Base-by-base conservation (phyloP, 129 eudicot genomes). In the Apium graveolens region DNA sequence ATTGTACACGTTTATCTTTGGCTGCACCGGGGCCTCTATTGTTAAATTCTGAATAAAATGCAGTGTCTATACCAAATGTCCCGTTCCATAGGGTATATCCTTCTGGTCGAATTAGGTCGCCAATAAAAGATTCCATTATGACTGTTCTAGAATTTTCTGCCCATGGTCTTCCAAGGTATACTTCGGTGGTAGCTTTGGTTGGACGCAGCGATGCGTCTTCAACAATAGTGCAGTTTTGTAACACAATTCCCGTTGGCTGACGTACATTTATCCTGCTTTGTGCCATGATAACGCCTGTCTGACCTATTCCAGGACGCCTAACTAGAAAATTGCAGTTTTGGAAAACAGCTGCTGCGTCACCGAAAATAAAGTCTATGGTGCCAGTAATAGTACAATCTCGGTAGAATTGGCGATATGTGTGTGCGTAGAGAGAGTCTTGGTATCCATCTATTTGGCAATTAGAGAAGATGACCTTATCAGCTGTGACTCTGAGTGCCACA, bases 81-180 rank as follows among this genome's bases (percentile, higher is more conserved):
- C 77, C 85, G 24, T 82, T 84, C 98, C 98, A 93, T 1, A 87
- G 88, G 44, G 90, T 73, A 91, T 91, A 93, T 13, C 98, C 98
- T 42, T 87, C 83, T 16, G 96, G 93, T 27, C 83, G 86, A 51
- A 93, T 90, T 80, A 87, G 60, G 74, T 93, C 93, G 29, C 80
- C 90, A 1, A 93, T 76, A 70, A 76, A 83, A 1, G 96, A 90
- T 73, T 93, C 98, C 93, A 90, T 84, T 62, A 90, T 81, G 21
- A 93, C 77, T 1, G 96, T 89, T 78, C 93, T 91, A 2, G 98
- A 93, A 76, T 38, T 86, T 53, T 91, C 83, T 43, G 88, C 89
- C 98, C 98, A 93, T 7, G 98, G 98, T 45, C 98, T 83, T 35
- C 91, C 98, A 0, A 93, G 87, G 87, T 86, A 93, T 0, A 92